Conservation (phyloP, 371 early-diverging fungal genomes). For the Circinella minor region DNA sequence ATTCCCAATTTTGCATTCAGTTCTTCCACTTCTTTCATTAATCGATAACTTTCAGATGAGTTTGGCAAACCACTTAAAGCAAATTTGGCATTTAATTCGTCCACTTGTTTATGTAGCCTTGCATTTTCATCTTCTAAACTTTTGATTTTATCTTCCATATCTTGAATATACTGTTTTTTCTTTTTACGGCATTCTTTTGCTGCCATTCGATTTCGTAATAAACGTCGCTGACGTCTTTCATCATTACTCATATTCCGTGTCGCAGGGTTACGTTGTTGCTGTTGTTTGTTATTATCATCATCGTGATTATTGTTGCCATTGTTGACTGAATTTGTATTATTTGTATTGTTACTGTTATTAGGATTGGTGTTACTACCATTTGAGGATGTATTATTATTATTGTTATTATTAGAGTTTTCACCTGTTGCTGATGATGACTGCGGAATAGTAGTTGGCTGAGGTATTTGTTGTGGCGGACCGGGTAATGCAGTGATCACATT, state of each 20-base stretch:
- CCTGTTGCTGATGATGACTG: not conserved
- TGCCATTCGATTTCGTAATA: slow-evolving; percentile 77
- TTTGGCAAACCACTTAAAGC: slow-evolving; percentile 63
- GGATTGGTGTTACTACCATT: not conserved
- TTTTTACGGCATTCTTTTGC: slow-evolving; percentile 87
- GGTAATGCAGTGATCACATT: slow-evolving; percentile 52
- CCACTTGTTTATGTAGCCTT: slow-evolving; percentile 62
- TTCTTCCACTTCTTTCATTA: slow-evolving; percentile 71
- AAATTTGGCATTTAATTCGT: slow-evolving; percentile 69
- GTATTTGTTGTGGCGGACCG: slow-evolving; percentile 41
- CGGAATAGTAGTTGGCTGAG: slow-evolving; percentile 20
- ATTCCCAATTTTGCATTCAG: slow-evolving; percentile 71
- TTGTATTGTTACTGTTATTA: too few species aligned
- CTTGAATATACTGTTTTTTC: slow-evolving; percentile 78
- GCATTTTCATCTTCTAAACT: slow-evolving; percentile 71
- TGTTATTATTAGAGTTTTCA: not conserved
- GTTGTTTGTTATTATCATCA: slow-evolving; percentile 15
- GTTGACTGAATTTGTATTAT: not conserved
- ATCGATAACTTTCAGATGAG: slow-evolving; percentile 58
- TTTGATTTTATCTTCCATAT: slow-evolving; percentile 71
- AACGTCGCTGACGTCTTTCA: slow-evolving; percentile 76
- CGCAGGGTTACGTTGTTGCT: slow-evolving; percentile 30
- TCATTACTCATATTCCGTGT: slow-evolving; percentile 60
- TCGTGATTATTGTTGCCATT: slow-evolving; percentile 10
- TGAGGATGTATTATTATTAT: not conserved